Base-by-base conservation (phyloP, 148 eudicot genomes). In the Spergularia marina region DNA sequence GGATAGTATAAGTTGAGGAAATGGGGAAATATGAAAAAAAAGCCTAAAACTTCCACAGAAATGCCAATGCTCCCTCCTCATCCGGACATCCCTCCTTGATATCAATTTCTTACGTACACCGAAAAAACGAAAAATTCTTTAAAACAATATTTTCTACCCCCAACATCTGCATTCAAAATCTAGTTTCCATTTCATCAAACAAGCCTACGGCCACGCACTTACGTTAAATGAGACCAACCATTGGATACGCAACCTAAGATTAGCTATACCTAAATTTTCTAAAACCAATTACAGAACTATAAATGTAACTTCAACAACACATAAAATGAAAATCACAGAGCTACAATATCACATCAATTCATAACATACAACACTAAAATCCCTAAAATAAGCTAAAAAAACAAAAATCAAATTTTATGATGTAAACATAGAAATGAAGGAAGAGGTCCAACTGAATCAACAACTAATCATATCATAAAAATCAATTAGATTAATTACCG, bases 401-500 rank as follows among this genome's bases (percentile, higher is more conserved):
- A n/a, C n/a, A 30, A 30, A 30, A 62, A 30, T 62, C 2, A 40
- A 62, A 25, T 1, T 30, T n/a, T 11, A 58, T 65, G 53, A 65
- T 65, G 23, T 39, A 65, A 65, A n/a, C 21, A 41, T 20, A 59
- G 2, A 13, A 44, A 59, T 21, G 10, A 16, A 58, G 52, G 13
- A 65, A 41, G 18, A 16, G 20, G 13, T 21, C n/a, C 10, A 13
- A 53, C 63, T 53, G 40, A 47, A 36, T 51, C n/a, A 53, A 30
- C 10, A 14, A 25, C 4, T 55, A 18, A 40, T 59, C 10, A 53
- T 4, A 12, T 0, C 0, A n/a, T 10, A 7, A 3, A 8, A 3
- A 21, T 51, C 12, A 13, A 58, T 15, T 14, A 10, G 17, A 7
- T 21, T 4, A 56, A 44, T 56, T 36, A 92, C 97, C 97, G 84